A percentile compares a stretch with the other conserved stretches of the same genome.
These are phyloP conservation scores for Dryadomyces quercivorus DNA, from an alignment of 2,329 filamentous ascomycete genomes.

Conservation along the genomic window DNA sequence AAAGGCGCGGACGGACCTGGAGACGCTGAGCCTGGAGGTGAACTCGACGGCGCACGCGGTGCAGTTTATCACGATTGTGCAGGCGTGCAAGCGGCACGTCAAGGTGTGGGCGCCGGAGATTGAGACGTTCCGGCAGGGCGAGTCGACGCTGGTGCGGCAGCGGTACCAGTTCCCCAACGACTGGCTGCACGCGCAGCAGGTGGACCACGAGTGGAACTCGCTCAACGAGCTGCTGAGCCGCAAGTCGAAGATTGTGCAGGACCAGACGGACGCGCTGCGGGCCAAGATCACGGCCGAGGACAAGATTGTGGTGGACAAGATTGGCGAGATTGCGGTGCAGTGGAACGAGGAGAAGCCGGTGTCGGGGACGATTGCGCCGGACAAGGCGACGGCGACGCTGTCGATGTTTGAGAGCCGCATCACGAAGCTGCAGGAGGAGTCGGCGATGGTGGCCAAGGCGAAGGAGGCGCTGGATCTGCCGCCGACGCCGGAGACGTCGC, in stretches of 20 bases:
- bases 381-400: constrained; percentile 74
- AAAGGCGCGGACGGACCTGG: constrained; percentile 78
- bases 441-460: constrained; percentile 86
- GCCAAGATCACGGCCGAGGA: constrained; percentile 95
- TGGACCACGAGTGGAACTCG: constrained; percentile 90
- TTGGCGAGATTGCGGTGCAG: constrained; percentile 68
- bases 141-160: constrained; percentile 81
- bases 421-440: constrained; percentile 73
- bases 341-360: constrained; percentile 98
- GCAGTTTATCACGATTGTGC: constrained; percentile 95
- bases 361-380: constrained; percentile 83
- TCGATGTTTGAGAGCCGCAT: constrained; percentile 75
- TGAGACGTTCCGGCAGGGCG: constrained; percentile 88
- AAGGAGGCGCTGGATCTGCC: constrained; percentile 94
- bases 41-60: constrained; percentile 95
- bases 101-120: constrained; percentile 93
- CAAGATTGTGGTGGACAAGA: constrained; percentile 78
- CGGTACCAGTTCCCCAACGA: constrained; percentile 88
- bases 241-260: constrained; percentile 90
- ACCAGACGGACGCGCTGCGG: constrained; percentile 87
- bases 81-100: constrained; percentile 89
- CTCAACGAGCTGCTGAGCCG: constrained; percentile 84
- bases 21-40: constrained; percentile 83
- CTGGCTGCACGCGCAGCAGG: constrained; percentile 92
- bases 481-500: constrained; percentile 63